These are phyloP conservation scores for Phytophthora sojae DNA, from an alignment of 352 stramenopile species.

Conservation along the genomic window DNA sequence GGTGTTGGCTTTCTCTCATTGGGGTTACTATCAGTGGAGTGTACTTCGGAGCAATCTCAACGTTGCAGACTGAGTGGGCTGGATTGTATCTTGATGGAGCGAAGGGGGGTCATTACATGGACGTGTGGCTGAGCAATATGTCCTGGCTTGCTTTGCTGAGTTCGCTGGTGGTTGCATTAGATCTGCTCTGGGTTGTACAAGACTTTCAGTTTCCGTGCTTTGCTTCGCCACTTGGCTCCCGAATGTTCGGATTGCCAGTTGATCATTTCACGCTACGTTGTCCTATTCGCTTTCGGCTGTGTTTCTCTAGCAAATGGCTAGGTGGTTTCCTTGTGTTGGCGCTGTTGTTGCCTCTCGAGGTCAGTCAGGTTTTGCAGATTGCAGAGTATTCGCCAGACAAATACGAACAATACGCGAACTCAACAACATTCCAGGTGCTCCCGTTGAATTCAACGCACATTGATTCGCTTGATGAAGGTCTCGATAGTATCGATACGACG, in stretches of 20 bases:
- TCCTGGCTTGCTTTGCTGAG: constrained; percentile 50
- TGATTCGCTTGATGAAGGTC: neutral
- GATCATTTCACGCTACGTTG: constrained; percentile 39
- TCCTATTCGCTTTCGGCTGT: constrained; percentile 21
- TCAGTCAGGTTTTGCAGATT: constrained; percentile 59
- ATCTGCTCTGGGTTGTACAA: constrained; percentile 62
- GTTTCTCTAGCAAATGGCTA: constrained; percentile 58
- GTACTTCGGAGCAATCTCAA: constrained; percentile 34
- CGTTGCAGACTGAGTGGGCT: constrained; percentile 36
- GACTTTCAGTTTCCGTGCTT: constrained; percentile 64
- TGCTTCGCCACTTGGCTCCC: constrained; percentile 35
- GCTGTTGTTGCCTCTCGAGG: constrained; percentile 56
- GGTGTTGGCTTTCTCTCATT: constrained; percentile 35
- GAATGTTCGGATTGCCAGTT: constrained; percentile 50
- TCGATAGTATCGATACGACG: constrained; percentile 13
- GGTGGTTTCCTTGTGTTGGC: constrained; percentile 58
- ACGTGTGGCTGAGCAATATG: constrained; percentile 45
- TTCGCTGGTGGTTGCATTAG: constrained; percentile 45
- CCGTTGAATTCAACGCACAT: constrained; percentile 18
- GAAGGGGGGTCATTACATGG: constrained; percentile 4
- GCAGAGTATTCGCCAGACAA: constrained; percentile 41
- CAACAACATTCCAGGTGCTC: constrained; percentile 35
- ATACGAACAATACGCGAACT: constrained; percentile 46
- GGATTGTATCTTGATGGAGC: constrained; percentile 23
- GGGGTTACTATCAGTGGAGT: constrained; percentile 37